Evolutionary conservation across 441 rosid genomes (phyloP).

Genomic region (Gossypium davidsonii): DNA sequence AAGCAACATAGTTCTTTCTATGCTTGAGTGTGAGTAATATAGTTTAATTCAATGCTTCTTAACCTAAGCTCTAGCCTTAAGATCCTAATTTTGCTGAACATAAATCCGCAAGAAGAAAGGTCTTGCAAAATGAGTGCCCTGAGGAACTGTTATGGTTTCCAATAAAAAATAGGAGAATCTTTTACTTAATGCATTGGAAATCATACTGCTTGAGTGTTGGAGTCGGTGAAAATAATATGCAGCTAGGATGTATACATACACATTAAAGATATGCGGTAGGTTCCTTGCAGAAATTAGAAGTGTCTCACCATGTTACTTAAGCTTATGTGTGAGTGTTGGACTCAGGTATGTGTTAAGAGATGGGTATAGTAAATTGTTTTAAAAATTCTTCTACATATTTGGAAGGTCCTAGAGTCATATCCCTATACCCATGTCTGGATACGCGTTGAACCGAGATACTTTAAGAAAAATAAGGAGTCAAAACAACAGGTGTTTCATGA

Average conservation of each 20-base stretch:
- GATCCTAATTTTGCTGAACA: not conserved
- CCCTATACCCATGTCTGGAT: not conserved
- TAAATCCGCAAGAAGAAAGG: not conserved
- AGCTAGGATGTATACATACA: not conserved
- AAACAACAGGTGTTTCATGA: not conserved
- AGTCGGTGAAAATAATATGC: not conserved
- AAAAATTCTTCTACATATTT: not conserved
- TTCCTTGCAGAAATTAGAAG: not conserved
- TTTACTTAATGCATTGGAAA: not conserved
- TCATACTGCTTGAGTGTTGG: not conserved
- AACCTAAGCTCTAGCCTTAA: not conserved
- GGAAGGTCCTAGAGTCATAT: not conserved
- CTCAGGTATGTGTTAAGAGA: not conserved
- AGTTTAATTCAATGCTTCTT: not conserved
- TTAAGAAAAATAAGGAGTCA: not conserved
- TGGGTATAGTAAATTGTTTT: not conserved
- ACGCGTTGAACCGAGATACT: not conserved
- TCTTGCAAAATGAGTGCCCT: not conserved
- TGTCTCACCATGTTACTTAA: not conserved
- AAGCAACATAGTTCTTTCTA: not conserved
- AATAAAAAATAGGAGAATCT: not conserved
- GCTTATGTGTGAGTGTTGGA: not conserved
- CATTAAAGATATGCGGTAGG: not conserved
- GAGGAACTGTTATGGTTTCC: not conserved
- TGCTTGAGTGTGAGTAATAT: not conserved